Evolutionary conservation across 192 early-diverging fungal species (phyloP).

Genomic region (Ambispora gerdemannii): DNA sequence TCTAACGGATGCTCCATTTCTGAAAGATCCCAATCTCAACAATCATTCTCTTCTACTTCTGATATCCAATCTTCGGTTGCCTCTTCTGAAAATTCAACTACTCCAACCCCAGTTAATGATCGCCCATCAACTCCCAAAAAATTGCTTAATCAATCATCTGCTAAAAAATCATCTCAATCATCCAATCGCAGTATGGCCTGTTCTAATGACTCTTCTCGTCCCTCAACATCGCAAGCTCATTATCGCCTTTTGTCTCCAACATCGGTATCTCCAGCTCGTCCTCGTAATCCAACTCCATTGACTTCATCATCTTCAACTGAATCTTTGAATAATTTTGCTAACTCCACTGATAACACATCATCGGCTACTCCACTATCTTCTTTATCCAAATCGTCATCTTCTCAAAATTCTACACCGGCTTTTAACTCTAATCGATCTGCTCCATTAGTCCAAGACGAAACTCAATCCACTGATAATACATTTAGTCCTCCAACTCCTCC

Average conservation of each 20-base stretch:
- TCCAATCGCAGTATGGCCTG: not conserved
- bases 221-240: not conserved
- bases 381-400: constrained; percentile 11
- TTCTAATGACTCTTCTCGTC: not conserved
- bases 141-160: not conserved
- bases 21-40: not conserved
- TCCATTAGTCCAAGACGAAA: not conserved
- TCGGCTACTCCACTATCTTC: too few relatives aligned
- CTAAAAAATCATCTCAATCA: not conserved
- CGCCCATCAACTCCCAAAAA: not conserved
- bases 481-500: constrained; percentile 4
- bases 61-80: not conserved
- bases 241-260: not conserved
- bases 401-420: constrained; percentile 11
- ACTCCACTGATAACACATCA: not conserved
- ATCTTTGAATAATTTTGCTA: constrained; percentile 2
- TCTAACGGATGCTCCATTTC: not conserved
- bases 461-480: not conserved
- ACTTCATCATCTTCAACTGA: not conserved
- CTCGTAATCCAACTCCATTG: not conserved
- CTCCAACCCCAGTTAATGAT: not conserved
- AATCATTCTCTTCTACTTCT: not conserved
- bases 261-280: not conserved
- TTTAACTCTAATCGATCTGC: constrained; percentile 9
- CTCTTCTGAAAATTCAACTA: not conserved